phyloP scores from a whole-genome alignment of 2,329 filamentous ascomycete species.

The Aspergillus ochraceoroseus region DNA sequence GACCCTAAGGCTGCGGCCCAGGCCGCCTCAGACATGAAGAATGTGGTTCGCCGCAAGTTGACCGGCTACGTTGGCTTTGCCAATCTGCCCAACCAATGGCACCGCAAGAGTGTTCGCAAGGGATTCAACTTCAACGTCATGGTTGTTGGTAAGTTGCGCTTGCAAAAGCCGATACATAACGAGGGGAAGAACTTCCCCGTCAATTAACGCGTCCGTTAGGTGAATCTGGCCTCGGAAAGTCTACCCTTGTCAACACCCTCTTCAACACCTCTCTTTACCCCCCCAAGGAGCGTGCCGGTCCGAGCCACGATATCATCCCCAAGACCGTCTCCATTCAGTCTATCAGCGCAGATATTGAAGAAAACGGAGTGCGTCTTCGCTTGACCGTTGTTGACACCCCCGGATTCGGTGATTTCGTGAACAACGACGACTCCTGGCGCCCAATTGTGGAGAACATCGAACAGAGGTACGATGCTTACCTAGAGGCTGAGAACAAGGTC shows the following conservation, averaged over 20 bases:
- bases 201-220: conserved; percentile 50
- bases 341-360: conserved; percentile 94
- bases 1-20: conserved; percentile 56
- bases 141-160: conserved; percentile 81
- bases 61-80: conserved; percentile 98
- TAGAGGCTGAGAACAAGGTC: conserved; percentile 99
- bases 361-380: conserved; percentile 93
- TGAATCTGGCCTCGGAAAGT: conserved; percentile 99
- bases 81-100: conserved; percentile 99
- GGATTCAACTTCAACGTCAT: conserved; percentile 99
- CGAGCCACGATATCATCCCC: conserved; percentile 94
- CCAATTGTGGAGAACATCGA: conserved; percentile 99
- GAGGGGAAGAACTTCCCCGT: background rate
- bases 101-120: conserved; percentile 99
- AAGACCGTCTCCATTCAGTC: conserved; percentile 96
- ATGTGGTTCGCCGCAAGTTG: conserved; percentile 96
- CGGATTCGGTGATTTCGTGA: conserved; percentile 98
- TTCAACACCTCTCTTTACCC: conserved; percentile 99
- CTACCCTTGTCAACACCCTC: conserved; percentile 95
- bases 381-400: conserved; percentile 97
- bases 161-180: too few species aligned
- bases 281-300: conserved; percentile 95
- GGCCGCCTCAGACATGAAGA: conserved; percentile 68
- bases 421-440: conserved; percentile 99
- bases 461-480: conserved; percentile 95